Conservation (phyloP, 176 grass and related monocot species). For the Oryza nivara region DNA sequence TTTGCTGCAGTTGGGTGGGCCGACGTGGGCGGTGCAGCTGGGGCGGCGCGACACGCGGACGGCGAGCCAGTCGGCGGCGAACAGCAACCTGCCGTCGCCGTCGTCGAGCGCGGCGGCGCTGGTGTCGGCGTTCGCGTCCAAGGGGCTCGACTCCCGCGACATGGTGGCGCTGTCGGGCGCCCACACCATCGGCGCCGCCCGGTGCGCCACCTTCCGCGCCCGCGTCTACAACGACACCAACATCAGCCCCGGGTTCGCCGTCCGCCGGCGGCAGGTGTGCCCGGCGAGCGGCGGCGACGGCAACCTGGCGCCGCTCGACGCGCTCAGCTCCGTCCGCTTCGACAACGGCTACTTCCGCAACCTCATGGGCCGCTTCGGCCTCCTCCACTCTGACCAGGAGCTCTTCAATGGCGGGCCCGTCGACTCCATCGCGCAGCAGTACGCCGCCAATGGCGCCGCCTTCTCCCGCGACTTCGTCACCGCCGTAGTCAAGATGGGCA, state of each 20-base stretch:
- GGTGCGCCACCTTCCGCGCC: constrained; percentile 62
- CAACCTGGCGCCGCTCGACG: constrained; percentile 63
- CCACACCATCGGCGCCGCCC: constrained; percentile 81
- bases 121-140: constrained; percentile 57
- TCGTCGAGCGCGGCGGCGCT: constrained; percentile 48
- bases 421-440: constrained; percentile 48
- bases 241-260: constrained; percentile 53
- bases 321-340: constrained; percentile 44
- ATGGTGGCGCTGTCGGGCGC: constrained; percentile 82
- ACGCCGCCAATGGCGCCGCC: constrained; percentile 39
- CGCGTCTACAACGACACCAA: constrained; percentile 78
- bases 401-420: constrained; percentile 57
- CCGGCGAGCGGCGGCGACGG: constrained; percentile 43
- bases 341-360: constrained; percentile 76
- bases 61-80: constrained; percentile 67
- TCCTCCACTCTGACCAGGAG: constrained; percentile 82
- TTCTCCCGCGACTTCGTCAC: constrained; percentile 62
- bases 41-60: constrained; percentile 69
- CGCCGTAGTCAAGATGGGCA: constrained; percentile 73
- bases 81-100: constrained; percentile 69
- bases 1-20: constrained; percentile 63
- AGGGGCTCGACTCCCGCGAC: constrained; percentile 69
- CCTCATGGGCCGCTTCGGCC: constrained; percentile 40
- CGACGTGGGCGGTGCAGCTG: constrained; percentile 68
- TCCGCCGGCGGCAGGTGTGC: constrained; percentile 44